Percentiles rank a stretch among this genome's conserved stretches.
These are phyloP conservation scores for Cladorrhinum sp. DNA, from an alignment of 2,329 filamentous ascomycete genomes.

Conservation along the genomic window DNA sequence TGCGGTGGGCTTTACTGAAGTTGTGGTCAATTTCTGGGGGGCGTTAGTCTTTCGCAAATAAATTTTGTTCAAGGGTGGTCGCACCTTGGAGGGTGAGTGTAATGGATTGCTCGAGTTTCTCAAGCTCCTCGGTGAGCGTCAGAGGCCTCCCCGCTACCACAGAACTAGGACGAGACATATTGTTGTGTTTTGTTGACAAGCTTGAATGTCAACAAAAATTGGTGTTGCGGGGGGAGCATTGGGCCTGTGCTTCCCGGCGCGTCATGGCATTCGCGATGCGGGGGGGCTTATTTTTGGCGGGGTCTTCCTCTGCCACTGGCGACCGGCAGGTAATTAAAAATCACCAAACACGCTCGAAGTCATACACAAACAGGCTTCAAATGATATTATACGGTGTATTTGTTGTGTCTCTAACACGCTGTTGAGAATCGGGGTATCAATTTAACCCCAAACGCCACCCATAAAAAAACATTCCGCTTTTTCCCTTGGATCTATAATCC, in stretches of 20 bases:
- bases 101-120: conserved; percentile 94
- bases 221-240: conserved; percentile 9
- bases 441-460: neutral
- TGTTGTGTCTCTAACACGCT: neutral
- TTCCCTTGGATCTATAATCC: neutral
- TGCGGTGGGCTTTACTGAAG: conserved; percentile 93
- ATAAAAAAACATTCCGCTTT: neutral
- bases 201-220: conserved; percentile 12
- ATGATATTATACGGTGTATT: neutral
- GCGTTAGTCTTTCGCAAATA: conserved; percentile 4
- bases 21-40: conserved; percentile 90
- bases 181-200: conserved; percentile 8
- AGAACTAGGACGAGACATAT: conserved; percentile 49
- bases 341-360: neutral
- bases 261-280: conserved; percentile 19
- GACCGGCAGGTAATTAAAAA: no score
- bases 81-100: conserved; percentile 89
- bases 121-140: conserved; percentile 89
- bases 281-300: conserved; percentile 17
- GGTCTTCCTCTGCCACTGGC: conserved; percentile 1
- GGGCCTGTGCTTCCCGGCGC: conserved; percentile 13
- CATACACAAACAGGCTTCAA: neutral
- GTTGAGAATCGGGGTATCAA: neutral
- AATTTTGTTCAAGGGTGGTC: neutral
- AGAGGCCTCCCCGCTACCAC: conserved; percentile 55